Evolutionary conservation across 495 filamentous ascomycete genomes (phyloP).

Genomic region (Penicillium chermesinum): DNA sequence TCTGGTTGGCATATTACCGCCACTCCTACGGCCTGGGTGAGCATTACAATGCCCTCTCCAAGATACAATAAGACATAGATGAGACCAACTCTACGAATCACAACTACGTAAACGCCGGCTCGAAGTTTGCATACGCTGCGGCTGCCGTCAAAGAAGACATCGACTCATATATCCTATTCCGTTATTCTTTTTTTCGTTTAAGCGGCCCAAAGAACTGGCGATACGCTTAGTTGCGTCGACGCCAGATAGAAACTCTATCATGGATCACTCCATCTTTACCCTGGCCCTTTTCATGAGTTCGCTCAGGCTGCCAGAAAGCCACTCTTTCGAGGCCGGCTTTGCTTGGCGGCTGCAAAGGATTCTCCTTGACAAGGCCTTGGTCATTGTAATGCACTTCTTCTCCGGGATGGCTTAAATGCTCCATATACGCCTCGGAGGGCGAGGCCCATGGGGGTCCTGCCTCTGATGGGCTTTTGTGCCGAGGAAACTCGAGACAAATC

Average conservation of each 20-base stretch:
- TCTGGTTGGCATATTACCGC: constrained; percentile 94
- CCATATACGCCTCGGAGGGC: constrained; percentile 57
- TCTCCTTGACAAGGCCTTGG: constrained; percentile 46
- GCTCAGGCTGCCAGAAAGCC: constrained; percentile 58
- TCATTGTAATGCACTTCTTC: constrained; percentile 57
- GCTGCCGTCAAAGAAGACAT: no score
- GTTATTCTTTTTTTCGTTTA: constrained; percentile 3
- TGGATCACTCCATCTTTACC: constrained; percentile 31
- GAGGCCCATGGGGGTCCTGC: constrained; percentile 68
- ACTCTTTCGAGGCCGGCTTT: constrained; percentile 52
- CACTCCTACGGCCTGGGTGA: constrained; percentile 90
- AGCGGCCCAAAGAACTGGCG: neutral
- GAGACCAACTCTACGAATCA: neutral
- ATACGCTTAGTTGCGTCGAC: constrained; percentile 22
- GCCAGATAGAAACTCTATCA: constrained; percentile 38
- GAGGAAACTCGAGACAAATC: constrained; percentile 79
- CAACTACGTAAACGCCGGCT: neutral
- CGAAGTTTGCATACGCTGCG: neutral
- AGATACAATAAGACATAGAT: constrained; percentile 11
- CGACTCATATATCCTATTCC: neutral
- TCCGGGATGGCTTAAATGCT: constrained; percentile 61
- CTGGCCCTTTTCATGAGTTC: constrained; percentile 55
- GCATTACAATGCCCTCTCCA: constrained; percentile 85
- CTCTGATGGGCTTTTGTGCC: constrained; percentile 55
- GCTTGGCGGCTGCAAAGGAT: constrained; percentile 34